Evolutionary conservation across 805 yeast species (phyloP).

Genomic region (Pichia ethanolica): DNA sequence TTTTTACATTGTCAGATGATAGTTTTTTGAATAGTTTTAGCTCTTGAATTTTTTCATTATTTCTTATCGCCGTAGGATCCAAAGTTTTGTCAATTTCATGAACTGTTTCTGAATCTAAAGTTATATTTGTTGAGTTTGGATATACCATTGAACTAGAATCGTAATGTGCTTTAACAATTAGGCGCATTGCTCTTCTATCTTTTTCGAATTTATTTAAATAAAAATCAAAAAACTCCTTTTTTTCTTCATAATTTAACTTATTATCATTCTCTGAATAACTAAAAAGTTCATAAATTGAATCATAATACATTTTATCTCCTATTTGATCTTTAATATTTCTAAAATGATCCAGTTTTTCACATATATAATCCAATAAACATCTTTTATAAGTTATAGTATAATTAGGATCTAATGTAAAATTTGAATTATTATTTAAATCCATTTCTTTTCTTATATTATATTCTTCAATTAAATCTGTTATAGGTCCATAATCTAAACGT

Average conservation of each 20-base stretch:
- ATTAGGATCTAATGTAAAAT: background rate
- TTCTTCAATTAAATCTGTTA: conserved; percentile 58
- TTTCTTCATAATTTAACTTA: background rate
- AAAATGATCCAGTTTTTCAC: background rate
- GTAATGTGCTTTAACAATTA: background rate
- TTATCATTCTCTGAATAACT: background rate
- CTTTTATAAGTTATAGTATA: too few relatives aligned
- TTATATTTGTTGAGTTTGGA: too few relatives aligned
- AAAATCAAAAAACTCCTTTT: background rate
- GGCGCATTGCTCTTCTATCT: background rate
- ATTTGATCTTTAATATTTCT: too few relatives aligned
- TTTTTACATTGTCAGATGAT: too few relatives aligned
- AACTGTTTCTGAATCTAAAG: too few relatives aligned
- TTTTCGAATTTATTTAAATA: background rate
- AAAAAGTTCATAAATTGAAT: background rate
- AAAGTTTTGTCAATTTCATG: too few relatives aligned
- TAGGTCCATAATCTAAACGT: conserved; percentile 45
- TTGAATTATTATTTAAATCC: background rate
- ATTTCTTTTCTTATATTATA: conserved; percentile 53
- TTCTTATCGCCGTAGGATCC: too few relatives aligned
- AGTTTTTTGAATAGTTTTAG: too few relatives aligned
- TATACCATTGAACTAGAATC: too few relatives aligned
- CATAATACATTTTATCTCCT: background rate
- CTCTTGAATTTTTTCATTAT: too few relatives aligned
- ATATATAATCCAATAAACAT: too few relatives aligned